A percentile compares a stretch with the other conserved stretches of the same genome.
Evolutionary conservation across 345 rosid species (phyloP).

Genomic region (Linum lewisii): DNA sequence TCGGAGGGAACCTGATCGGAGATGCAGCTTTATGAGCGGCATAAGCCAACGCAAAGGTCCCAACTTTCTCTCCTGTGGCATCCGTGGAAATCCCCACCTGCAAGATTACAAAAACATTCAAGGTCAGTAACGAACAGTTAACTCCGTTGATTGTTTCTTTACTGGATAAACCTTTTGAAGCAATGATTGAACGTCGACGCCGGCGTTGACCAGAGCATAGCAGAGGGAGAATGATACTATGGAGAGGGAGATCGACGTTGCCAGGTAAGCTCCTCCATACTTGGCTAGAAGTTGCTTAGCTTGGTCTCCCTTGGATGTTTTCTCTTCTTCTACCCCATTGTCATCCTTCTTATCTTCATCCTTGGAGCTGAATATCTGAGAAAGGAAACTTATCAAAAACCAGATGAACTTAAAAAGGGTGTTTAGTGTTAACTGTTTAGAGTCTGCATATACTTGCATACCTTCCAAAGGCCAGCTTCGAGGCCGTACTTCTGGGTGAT

Average conservation of each 20-base stretch:
- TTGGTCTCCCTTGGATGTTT: constrained; percentile 62
- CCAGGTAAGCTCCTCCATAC: constrained; percentile 93
- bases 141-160: not conserved
- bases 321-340: constrained; percentile 29
- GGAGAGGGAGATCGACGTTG: constrained; percentile 85
- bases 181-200: constrained; percentile 70
- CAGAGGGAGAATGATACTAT: constrained; percentile 71
- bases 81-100: constrained; percentile 69
- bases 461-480: constrained; percentile 93
- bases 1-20: constrained; percentile 87
- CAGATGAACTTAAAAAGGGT: too few relatives aligned
- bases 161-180: constrained; percentile 41
- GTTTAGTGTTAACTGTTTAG: too few relatives aligned
- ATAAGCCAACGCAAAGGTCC: constrained; percentile 77
- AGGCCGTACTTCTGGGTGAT: constrained; percentile 78
- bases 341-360: constrained; percentile 37
- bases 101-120: constrained; percentile 4
- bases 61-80: constrained; percentile 73
- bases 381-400: too few relatives aligned
- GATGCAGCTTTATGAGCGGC: constrained; percentile 98
- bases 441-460: too few relatives aligned
- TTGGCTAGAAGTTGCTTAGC: constrained; percentile 73
- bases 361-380: constrained; percentile 72
- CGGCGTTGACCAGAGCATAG: constrained; percentile 54
- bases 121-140: not conserved